Percentiles rank a stretch among this genome's conserved stretches.
These are phyloP conservation scores for Luffa aegyptiaca DNA, from an alignment of 306 rosid species.

Conservation along the genomic window DNA sequence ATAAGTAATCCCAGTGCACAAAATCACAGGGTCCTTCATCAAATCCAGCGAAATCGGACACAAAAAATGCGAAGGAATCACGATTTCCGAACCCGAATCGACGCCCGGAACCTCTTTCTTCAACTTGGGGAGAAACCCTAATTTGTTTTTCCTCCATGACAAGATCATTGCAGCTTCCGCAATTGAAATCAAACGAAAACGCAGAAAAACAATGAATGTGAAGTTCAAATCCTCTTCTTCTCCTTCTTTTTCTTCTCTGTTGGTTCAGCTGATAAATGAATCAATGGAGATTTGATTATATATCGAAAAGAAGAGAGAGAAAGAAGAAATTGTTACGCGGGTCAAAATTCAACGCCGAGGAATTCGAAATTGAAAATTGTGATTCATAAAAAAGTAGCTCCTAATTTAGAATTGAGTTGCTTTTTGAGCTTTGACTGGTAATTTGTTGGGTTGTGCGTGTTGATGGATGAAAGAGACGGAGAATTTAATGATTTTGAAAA, in stretches of 20 bases:
- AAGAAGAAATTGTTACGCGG: background rate
- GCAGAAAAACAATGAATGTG: background rate
- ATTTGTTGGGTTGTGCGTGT: background rate
- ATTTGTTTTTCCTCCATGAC: slow-evolving; percentile 50
- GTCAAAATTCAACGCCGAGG: background rate
- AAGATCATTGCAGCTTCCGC: slow-evolving; percentile 33
- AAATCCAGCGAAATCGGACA: slow-evolving; percentile 73
- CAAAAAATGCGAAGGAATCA: slow-evolving; percentile 49
- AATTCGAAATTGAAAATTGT: background rate
- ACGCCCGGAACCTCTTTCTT: slow-evolving; percentile 18
- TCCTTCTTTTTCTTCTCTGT: background rate
- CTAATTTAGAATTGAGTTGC: background rate
- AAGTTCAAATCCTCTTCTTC: background rate
- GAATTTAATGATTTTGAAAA: background rate
- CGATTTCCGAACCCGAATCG: slow-evolving; percentile 35
- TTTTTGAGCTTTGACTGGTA: background rate
- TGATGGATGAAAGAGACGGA: background rate
- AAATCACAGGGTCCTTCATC: slow-evolving; percentile 79
- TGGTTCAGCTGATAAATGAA: background rate
- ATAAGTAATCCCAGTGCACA: slow-evolving; percentile 66
- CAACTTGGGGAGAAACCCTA: slow-evolving; percentile 24
- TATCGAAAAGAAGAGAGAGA: background rate
- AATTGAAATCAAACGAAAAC: background rate
- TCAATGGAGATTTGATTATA: background rate
- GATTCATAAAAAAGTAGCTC: background rate